Evolutionary conservation across 2,329 filamentous ascomycete genomes (phyloP).

Genomic region (Chaetomiaceae sp.): DNA sequence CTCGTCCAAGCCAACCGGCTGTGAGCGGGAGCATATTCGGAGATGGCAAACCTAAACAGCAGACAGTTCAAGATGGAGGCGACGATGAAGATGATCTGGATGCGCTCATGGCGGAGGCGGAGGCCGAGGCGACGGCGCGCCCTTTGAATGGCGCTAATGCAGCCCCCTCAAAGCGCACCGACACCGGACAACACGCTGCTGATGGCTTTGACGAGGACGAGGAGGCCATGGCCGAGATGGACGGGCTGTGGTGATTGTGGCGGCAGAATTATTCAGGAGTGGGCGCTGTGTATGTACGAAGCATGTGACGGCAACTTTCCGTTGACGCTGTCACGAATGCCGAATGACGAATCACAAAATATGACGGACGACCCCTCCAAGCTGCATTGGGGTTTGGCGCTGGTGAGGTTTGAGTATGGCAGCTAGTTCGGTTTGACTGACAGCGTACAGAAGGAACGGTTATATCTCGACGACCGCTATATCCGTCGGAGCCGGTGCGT

Average conservation of each 20-base stretch:
- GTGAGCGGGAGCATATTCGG: slow-evolving; percentile 17
- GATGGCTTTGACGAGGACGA: slow-evolving; percentile 56
- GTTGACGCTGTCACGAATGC: too few relatives aligned
- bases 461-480: background rate
- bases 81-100: slow-evolving; percentile 33
- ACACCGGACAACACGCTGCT: background rate
- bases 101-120: slow-evolving; percentile 31
- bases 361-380: too few relatives aligned
- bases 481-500: background rate
- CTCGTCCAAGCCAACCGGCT: slow-evolving; percentile 13
- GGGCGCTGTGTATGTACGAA: background rate
- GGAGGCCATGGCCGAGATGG: slow-evolving; percentile 63
- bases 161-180: background rate
- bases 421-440: too few relatives aligned
- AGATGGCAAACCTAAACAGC: slow-evolving; percentile 10
- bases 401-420: too few relatives aligned
- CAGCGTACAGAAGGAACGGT: too few relatives aligned
- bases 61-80: slow-evolving; percentile 2
- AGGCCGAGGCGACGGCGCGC: background rate
- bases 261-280: background rate
- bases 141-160: background rate
- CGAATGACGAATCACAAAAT: too few relatives aligned
- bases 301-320: background rate
- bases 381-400: too few relatives aligned
- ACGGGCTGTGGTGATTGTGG: slow-evolving; percentile 44